These are phyloP conservation scores for Dioszegia crocea DNA, from an alignment of 768 basidiomycete species.

Conservation along the genomic window DNA sequence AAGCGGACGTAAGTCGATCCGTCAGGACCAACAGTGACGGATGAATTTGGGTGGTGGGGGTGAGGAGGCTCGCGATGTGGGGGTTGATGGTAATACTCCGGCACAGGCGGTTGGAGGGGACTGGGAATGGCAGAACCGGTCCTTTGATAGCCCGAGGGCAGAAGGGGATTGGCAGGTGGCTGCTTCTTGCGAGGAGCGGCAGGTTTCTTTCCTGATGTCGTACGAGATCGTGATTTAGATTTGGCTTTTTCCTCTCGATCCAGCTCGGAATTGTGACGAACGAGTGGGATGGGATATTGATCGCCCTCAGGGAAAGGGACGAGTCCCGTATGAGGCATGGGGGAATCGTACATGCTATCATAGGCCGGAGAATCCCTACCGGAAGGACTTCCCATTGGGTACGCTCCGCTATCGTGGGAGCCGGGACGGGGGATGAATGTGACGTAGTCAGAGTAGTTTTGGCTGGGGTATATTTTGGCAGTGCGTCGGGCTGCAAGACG, in stretches of 20 bases:
- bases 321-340: no score
- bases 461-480: no score
- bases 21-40: background rate
- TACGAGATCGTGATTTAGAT: background rate
- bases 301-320: no score
- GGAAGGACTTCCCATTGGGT: no score
- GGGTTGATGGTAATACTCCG: background rate
- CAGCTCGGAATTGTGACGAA: background rate
- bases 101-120: background rate
- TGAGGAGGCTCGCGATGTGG: background rate
- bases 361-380: no score
- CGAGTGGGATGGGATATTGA: no score
- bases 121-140: background rate
- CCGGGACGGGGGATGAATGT: no score
- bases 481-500: background rate
- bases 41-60: background rate
- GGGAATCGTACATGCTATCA: no score
- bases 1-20: background rate
- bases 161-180: background rate
- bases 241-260: constrained; percentile 9
- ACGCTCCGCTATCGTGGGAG: no score
- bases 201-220: background rate
- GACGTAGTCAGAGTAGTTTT: no score
- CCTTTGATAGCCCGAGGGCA: no score
- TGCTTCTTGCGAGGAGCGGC: background rate